Evolutionary conservation across 2,329 filamentous ascomycete genomes (phyloP), one percentile per base, ranked within the genome.

Genomic region (Graphium sp.): DNA sequence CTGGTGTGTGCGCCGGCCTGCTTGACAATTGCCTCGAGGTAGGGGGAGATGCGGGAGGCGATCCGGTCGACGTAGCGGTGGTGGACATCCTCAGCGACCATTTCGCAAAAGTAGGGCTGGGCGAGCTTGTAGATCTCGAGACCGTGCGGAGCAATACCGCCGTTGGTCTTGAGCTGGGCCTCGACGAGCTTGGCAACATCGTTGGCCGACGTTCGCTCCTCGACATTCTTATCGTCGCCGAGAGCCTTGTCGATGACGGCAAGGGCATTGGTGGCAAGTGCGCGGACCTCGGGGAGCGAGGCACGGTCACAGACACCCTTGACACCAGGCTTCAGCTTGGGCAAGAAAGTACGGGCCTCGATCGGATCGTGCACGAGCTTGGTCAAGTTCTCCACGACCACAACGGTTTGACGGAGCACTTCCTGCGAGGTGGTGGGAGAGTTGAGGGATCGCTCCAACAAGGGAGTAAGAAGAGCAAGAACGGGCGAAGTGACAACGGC

Each of bases 371-470:
- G 89, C 17, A 98, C 89, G 18, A 98, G 73, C 61, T 93, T 95
- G 35, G 89, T 98, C 59, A 98, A 62, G 58, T 98, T 98, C 59
- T 98, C 89, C 13, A 89, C 80, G 29, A 98, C 91, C 31, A 98
- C 84, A 18, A 92, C 84, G 3, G 89, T 93, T 57, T 94, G 87
- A 35, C 89, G 78, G 32, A 94, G 65, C 14, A 95, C 85, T 56
- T 98, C 89, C 51, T 98, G 89, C 4, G 81, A 67, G 5, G 89
- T 98, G 11, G 71, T 71, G 7, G 87, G 89, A 35, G 76, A 87
- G 61, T 94, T 94, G 35, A 98, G 68, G 12, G 85, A 83, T 41
- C 89, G 78, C 58, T 95, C 89, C 17, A 98, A 72, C 40, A 95
- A 77, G 25, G 89, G 89, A 2, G 89, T 98, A 31, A 98, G 67